A percentile compares a stretch with the other conserved stretches of the same genome.
phyloP scores from a whole-genome alignment of 495 filamentous ascomycete genomes.

The Penicillium cataractarum region DNA sequence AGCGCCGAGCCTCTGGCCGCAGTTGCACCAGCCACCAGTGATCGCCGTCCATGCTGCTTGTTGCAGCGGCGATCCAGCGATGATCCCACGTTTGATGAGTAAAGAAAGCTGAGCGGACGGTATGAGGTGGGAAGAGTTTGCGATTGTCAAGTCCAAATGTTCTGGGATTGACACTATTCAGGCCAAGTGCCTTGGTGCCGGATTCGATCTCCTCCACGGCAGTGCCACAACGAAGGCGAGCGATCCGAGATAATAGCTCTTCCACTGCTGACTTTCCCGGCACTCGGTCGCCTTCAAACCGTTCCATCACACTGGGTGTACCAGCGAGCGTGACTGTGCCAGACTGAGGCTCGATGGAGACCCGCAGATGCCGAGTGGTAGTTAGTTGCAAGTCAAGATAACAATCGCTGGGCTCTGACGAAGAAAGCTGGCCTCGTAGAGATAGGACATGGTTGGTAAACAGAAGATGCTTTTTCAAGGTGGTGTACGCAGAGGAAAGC shows the following conservation, averaged over 20 bases:
- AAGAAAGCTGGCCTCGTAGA: conserved; percentile 57
- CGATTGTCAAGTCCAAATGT: conserved; percentile 61
- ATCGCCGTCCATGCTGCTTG: conserved; percentile 72
- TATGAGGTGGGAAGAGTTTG: conserved; percentile 61
- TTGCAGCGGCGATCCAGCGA: conserved; percentile 70
- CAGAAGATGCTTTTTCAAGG: conserved; percentile 57
- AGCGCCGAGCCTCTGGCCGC: conserved; percentile 25
- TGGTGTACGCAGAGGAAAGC: conserved; percentile 61
- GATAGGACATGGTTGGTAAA: conserved; percentile 59
- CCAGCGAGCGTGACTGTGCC: conserved; percentile 44
- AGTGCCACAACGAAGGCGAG: conserved; percentile 58
- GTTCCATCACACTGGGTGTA: conserved; percentile 49
- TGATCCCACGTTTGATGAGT: conserved; percentile 61
- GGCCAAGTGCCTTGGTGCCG: conserved; percentile 62
- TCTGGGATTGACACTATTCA: conserved; percentile 58
- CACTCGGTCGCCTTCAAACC: conserved; percentile 41
- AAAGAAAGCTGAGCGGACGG: conserved; percentile 65
- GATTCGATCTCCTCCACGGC: conserved; percentile 66
- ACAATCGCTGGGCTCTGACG: conserved; percentile 65
- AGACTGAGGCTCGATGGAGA: conserved; percentile 69
- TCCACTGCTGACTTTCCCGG: conserved; percentile 53
- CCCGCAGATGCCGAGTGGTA: conserved; percentile 54
- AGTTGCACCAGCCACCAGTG: conserved; percentile 74
- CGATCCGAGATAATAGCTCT: conserved; percentile 56
- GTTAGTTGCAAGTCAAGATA: conserved; percentile 69